Evolutionary conservation across 352 stramenopile species (phyloP).

Genomic region (Lagenidium giganteum): DNA sequence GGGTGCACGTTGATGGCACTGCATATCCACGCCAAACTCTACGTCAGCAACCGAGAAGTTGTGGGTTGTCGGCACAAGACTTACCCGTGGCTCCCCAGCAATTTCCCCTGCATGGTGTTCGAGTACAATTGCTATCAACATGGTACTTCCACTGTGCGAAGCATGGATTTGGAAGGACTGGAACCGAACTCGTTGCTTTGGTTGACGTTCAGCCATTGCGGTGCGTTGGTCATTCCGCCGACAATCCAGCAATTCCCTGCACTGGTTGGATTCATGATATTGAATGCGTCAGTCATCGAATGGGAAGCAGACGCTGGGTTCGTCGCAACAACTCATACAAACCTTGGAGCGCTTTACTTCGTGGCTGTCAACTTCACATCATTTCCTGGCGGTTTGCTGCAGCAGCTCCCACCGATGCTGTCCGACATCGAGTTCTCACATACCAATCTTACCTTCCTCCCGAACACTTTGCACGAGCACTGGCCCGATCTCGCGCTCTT

Average conservation of each 20-base stretch:
- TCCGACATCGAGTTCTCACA: constrained; percentile 20
- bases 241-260: constrained; percentile 19
- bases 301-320: constrained; percentile 19
- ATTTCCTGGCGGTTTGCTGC: constrained; percentile 15
- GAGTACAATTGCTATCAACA: constrained; percentile 24
- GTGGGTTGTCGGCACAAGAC: no score
- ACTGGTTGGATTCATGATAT: constrained; percentile 24
- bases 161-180: constrained; percentile 7
- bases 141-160: no score
- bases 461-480: constrained; percentile 6
- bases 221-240: constrained; percentile 8
- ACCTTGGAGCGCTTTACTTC: constrained; percentile 17
- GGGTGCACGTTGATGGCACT: no score
- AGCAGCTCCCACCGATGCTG: constrained; percentile 12
- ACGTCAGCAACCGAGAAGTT: no score
- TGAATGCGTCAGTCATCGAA: constrained; percentile 23
- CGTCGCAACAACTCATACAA: constrained; percentile 5
- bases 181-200: constrained; percentile 7
- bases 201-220: constrained; percentile 23
- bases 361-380: constrained; percentile 26
- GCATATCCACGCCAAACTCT: no score
- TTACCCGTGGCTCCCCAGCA: constrained; percentile 10
- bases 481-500: constrained; percentile 16
- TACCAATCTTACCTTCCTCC: constrained; percentile 18
- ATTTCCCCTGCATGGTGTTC: constrained; percentile 14